These are phyloP conservation scores for Saturnispora mendoncae DNA, from an alignment of 805 yeast genomes.

Conservation along the genomic window DNA sequence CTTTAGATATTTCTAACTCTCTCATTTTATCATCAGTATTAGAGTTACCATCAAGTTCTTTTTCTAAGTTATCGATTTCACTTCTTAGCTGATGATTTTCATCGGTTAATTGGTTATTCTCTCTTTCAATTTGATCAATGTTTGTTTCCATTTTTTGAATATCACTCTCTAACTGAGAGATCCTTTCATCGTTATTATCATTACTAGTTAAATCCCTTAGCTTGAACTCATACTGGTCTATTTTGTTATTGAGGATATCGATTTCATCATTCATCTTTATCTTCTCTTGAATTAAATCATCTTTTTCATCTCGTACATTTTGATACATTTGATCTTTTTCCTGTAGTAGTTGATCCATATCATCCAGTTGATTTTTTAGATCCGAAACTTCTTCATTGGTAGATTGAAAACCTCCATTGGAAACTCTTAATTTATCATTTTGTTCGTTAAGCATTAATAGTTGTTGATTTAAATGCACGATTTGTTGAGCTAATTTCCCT, in stretches of 20 bases:
- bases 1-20: slow-evolving; percentile 19
- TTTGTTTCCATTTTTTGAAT: neutral
- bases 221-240: slow-evolving; percentile 12
- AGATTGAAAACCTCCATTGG: neutral
- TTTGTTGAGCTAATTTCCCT: slow-evolving; percentile 25
- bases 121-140: slow-evolving; percentile 7
- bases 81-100: slow-evolving; percentile 9
- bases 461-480: slow-evolving; percentile 11
- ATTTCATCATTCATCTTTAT: slow-evolving; percentile 22
- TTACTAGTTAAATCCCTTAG: slow-evolving; percentile 1
- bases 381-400: slow-evolving; percentile 3
- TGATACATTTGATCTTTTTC: slow-evolving; percentile 9
- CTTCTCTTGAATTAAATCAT: slow-evolving; percentile 15
- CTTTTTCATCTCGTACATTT: slow-evolving; percentile 4
- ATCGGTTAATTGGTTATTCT: slow-evolving; percentile 5
- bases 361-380: neutral
- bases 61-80: slow-evolving; percentile 11
- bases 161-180: neutral
- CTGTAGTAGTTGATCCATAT: neutral
- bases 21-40: slow-evolving; percentile 16
- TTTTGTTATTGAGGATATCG: slow-evolving; percentile 10
- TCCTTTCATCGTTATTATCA: neutral
- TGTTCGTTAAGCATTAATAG: slow-evolving; percentile 7
- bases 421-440: neutral
- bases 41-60: slow-evolving; percentile 11